Conservation (phyloP, 2,329 filamentous ascomycete genomes). For the Aspergillus sp. region DNA sequence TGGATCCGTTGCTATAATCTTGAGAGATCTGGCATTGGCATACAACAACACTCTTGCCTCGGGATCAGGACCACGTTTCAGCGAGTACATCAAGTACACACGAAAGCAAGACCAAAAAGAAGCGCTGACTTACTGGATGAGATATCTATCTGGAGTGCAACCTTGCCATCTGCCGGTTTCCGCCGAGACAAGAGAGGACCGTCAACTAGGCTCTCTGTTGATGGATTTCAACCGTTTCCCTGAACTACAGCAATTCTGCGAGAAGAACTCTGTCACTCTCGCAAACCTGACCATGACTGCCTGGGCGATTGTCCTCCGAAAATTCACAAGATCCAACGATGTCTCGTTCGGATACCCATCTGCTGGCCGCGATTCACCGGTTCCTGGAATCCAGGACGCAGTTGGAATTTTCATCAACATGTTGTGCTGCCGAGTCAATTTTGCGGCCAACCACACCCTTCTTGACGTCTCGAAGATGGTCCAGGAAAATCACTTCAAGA, state of each 20-base stretch:
- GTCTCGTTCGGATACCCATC: conserved; percentile 44
- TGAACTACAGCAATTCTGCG: conserved; percentile 33
- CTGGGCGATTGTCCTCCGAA: conserved; percentile 40
- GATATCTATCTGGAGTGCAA: conserved; percentile 32
- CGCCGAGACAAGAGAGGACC: background rate
- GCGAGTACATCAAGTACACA: conserved; percentile 39
- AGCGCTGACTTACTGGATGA: conserved; percentile 36
- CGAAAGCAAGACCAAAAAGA: conserved; percentile 25
- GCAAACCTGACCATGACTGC: conserved; percentile 38
- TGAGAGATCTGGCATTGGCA: conserved; percentile 32
- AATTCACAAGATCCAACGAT: conserved; percentile 34
- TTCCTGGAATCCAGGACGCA: conserved; percentile 47
- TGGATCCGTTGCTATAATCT: conserved; percentile 32
- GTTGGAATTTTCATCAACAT: conserved; percentile 57
- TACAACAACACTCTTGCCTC: conserved; percentile 31
- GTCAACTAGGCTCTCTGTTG: conserved; percentile 10
- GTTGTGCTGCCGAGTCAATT: conserved; percentile 51
- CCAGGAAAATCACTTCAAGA: conserved; percentile 48
- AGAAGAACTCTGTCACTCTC: conserved; percentile 31
- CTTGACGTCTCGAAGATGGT: conserved; percentile 43
- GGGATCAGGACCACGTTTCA: conserved; percentile 31
- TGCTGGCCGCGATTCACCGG: conserved; percentile 45
- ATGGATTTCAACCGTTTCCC: conserved; percentile 30
- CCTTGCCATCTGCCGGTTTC: conserved; percentile 31
- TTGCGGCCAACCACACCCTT: conserved; percentile 34